These are phyloP conservation scores for Hypoxylon trugodes DNA, from an alignment of 495 filamentous ascomycete species.

Conservation along the genomic window DNA sequence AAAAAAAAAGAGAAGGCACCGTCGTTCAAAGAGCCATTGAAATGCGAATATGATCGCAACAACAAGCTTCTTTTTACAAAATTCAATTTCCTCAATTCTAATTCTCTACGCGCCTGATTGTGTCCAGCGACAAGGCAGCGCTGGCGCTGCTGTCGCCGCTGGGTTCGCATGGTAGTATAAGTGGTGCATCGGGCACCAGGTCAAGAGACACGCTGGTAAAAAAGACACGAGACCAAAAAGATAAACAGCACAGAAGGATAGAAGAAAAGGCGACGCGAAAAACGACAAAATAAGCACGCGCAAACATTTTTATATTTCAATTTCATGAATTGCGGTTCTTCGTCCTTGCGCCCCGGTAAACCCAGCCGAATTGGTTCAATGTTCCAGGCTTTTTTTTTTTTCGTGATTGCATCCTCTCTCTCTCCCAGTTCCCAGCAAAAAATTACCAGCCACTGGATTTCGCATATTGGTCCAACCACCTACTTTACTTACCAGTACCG, in stretches of 20 bases:
- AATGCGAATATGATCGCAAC: conserved; percentile 25
- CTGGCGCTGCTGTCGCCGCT: conserved; percentile 36
- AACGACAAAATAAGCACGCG: background rate
- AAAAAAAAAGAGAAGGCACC: background rate
- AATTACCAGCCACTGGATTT: conserved; percentile 38
- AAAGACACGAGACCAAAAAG: background rate
- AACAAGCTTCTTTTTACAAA: conserved; percentile 13
- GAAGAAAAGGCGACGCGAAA: too few species aligned
- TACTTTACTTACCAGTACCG: conserved; percentile 30
- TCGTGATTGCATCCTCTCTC: conserved; percentile 2
- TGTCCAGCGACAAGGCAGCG: conserved; percentile 28
- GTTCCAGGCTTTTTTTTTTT: too few species aligned
- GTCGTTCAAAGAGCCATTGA: conserved; percentile 25
- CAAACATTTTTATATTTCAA: background rate
- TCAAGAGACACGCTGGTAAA: background rate
- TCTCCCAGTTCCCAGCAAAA: too few species aligned
- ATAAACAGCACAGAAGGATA: too few species aligned
- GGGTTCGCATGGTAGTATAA: conserved; percentile 20
- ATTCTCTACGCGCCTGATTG: background rate
- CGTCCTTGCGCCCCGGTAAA: background rate
- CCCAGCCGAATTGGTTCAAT: conserved; percentile 9
- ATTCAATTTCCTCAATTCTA: background rate
- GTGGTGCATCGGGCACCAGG: conserved; percentile 27
- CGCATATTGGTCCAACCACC: conserved; percentile 35
- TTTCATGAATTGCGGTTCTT: background rate